Evolutionary conservation across 306 rosid species (phyloP), one percentile per base, ranked within the genome.

Genomic region (Vachellia collinsii): DNA sequence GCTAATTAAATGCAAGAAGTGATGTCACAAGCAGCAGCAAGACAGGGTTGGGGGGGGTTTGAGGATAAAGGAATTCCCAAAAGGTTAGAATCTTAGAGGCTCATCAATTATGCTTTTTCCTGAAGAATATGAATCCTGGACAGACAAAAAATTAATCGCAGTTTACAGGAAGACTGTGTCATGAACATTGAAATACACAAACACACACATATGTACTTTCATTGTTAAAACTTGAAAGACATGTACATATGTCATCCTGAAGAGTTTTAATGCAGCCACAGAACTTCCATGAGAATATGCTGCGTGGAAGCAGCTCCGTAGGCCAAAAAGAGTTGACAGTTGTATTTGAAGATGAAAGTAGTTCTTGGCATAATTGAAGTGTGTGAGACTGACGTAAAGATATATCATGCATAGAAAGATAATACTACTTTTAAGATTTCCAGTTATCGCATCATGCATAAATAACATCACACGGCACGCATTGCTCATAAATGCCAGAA

Each of bases 1-100:
- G 74, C 75, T 70, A 47, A 64, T 61, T 36, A 47, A 62, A 47
- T 74, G 67, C 39, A 46, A n/a, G n/a, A 62, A 80, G 63, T 38
- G 22, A 39, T 7, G 22, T 50, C 14, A 53, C 17, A 46, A 46
- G 34, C 66, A 67, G 64, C 9, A 39, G 9, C 17, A 11, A 68
- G 9, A 16, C 36, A 20, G 16, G 16, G 9, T n/a, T n/a, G 14
- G 42, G 19, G 20, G 43, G 36, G 34, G 51, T n/a, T n/a, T n/a
- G n/a, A n/a, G 59, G 20, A 53, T 53, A 53, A 56, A 64, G 70
- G 37, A 16, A 14, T 36, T 64, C 7, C n/a, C 37, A 9, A 42
- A 42, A 68, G 9, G 56, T 68, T 11, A 68, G 37, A 61, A 11
- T 61, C 66, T 11, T 6, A 5, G 44, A 63, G 46, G 43, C 22